Evolutionary conservation across 2,329 filamentous ascomycete species (phyloP), one percentile per base, ranked within the genome.

Genomic region (Hymenoscyphus fraxineus): DNA sequence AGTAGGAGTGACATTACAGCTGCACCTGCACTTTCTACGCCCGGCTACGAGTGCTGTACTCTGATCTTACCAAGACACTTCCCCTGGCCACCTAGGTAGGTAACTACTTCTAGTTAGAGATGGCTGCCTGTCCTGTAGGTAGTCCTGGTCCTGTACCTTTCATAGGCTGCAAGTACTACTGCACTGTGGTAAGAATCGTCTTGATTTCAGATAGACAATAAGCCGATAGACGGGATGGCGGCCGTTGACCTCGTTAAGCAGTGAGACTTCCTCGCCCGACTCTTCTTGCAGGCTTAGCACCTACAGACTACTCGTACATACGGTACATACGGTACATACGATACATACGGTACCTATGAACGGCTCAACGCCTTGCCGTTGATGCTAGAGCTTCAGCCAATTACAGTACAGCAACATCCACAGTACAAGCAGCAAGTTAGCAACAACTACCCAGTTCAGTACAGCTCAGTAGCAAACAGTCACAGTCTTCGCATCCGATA

Each of bases 11-110:
- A 27, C 27, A 27, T 27, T 44, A 63, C 61, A 58, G 62, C 39
- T 47, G 35, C 10, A 41, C 57, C 16, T 22, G 44, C 41, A 59
- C 58, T 57, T 58, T 32, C 40, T 32, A 51, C 59, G 63, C 32
- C 58, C 58, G 40, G 10, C 31, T 22, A 6, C 59, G 27, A 27
- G 27, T 27, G n/a, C 27, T 27, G 27, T 27, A 27, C 27, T 27
- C 22, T 38, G 32, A 19, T 40, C 58, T 40, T 44, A n/a, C 19
- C 67, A 61, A 65, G 63, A 62, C 54, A 61, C 41, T 22, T 41
- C 12, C 4, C 16, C 16, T 41, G 27, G n/a, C n/a, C n/a, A n/a
- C 27, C 27, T 27, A 27, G n/a, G n/a, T n/a, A n/a, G n/a, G n/a
- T n/a, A n/a, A n/a, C n/a, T n/a, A n/a, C n/a, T n/a, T 27, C 27